A percentile compares a stretch with the other conserved stretches of the same genome.
Evolutionary conservation across 139 green algal species (phyloP).

Genomic region (Chlorella sp.): DNA sequence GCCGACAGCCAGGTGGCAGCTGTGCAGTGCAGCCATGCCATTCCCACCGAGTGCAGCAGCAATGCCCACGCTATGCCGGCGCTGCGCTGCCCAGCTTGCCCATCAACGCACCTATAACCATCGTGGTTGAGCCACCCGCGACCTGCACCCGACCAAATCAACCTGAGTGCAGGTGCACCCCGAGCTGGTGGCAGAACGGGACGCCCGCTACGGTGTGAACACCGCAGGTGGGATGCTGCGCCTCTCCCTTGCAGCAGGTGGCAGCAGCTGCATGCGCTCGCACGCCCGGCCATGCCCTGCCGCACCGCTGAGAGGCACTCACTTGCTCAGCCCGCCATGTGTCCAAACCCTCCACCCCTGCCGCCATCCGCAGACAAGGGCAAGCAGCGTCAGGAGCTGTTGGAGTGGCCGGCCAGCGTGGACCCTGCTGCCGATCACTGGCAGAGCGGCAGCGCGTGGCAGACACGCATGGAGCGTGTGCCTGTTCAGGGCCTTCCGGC

Average conservation of each 20-base stretch:
- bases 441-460: conserved; percentile 48
- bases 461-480: conserved; percentile 46
- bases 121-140: background rate
- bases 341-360: too few species aligned
- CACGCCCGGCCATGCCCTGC: too few species aligned
- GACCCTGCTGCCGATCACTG: conserved; percentile 54
- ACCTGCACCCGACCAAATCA: too few species aligned
- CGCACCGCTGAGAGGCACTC: too few species aligned
- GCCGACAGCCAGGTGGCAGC: conserved; percentile 63
- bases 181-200: conserved; percentile 38
- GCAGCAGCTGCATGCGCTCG: too few species aligned
- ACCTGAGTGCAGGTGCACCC: background rate
- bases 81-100: background rate
- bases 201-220: conserved; percentile 40
- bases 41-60: background rate
- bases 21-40: too few species aligned
- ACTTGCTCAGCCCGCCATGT: too few species aligned
- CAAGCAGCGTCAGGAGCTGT: background rate
- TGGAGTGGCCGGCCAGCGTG: conserved; percentile 14
- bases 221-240: conserved; percentile 1
- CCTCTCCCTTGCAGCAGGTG: background rate
- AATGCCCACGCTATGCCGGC: background rate
- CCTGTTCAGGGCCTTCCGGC: background rate
- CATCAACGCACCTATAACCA: background rate
- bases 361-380: background rate